Base-by-base conservation (phyloP, 2,329 filamentous ascomycete species). In the Claviceps sp. region DNA sequence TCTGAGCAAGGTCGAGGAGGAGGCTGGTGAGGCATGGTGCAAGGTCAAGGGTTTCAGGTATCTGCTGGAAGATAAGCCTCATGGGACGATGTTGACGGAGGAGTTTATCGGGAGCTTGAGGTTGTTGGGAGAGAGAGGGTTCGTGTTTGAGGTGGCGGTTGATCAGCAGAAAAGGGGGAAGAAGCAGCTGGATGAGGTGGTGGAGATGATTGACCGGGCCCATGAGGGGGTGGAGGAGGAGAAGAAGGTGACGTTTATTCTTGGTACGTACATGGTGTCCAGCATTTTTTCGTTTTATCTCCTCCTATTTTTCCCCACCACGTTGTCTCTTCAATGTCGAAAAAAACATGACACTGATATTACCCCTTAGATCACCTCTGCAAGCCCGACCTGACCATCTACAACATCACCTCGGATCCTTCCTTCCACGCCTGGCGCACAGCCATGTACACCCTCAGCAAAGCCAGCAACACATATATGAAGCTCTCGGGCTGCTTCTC, bases 401-500 rank as follows among this genome's bases (percentile, higher is more conserved):
- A 76, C 69, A 83, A 77, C 64, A 59, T 67, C 56, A 74, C 71
- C 47, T 72, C 67, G 38, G 75, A 81, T 61, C 71, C 76, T 1
- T 72, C 75, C 26, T 89, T 85, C 65, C 67, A 76, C 52, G 77
- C 78, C 52, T 95, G 88, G 87, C 79, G 79, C 52, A 73, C 75
- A 14, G 75, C 81, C 55, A 81, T 95, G 62, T 78, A 78, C 59
- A 73, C 76, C 8, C 81, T 94, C 61, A 78, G 82, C 58, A 76
- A 76, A 54, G 79, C 78, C 63, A 70, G 73, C 48, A 76, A 73
- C 49, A 81, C 84, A n/a, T 94, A 85, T 71, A 87, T 96, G 78
- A 95, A 96, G 72, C 77, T 96, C n/a, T 91, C 86, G 0, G 91
- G 91, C 7, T 79, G 76, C 47, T 90, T 96, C 66, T 82, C 85